These are phyloP conservation scores for Leccinum sublutescens DNA, from an alignment of 768 basidiomycete genomes.

Conservation along the genomic window DNA sequence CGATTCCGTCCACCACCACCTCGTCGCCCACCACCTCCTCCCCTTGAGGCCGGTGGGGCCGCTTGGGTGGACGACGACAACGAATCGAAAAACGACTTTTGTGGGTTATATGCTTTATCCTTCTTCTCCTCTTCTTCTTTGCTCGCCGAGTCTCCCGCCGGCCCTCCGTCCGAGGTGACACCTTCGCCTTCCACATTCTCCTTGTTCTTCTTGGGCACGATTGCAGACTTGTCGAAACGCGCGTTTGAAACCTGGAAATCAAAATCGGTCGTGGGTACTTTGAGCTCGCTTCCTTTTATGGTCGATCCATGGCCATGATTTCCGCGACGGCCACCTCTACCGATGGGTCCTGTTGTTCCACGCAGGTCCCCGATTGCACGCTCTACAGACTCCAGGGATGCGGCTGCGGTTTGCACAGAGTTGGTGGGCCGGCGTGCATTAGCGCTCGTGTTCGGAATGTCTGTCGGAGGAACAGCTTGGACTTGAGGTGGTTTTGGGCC, in stretches of 20 bases:
- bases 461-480: constrained; percentile 18
- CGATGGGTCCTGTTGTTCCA: constrained; percentile 34
- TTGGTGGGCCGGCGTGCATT: constrained; percentile 38
- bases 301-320: constrained; percentile 28
- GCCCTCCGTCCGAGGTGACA: constrained; percentile 32
- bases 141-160: constrained; percentile 15
- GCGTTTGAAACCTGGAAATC: constrained; percentile 79
- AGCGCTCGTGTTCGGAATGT: constrained; percentile 26
- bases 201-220: constrained; percentile 38
- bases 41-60: constrained; percentile 31
- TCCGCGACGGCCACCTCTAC: constrained; percentile 40
- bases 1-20: constrained; percentile 61
- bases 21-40: constrained; percentile 40
- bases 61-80: constrained; percentile 47
- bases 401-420: constrained; percentile 68
- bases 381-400: constrained; percentile 72
- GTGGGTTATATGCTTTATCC: constrained; percentile 65
- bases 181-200: constrained; percentile 31
- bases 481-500: constrained; percentile 23
- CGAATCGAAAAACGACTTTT: constrained; percentile 81
- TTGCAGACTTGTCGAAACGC: constrained; percentile 73
- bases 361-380: constrained; percentile 53
- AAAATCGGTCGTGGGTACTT: constrained; percentile 74
- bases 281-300: constrained; percentile 37
- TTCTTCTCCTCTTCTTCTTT: constrained; percentile 41